Evolutionary conservation across 1,284 basidiomycete species (phyloP).

Genomic region (Farysia itapuensis): DNA sequence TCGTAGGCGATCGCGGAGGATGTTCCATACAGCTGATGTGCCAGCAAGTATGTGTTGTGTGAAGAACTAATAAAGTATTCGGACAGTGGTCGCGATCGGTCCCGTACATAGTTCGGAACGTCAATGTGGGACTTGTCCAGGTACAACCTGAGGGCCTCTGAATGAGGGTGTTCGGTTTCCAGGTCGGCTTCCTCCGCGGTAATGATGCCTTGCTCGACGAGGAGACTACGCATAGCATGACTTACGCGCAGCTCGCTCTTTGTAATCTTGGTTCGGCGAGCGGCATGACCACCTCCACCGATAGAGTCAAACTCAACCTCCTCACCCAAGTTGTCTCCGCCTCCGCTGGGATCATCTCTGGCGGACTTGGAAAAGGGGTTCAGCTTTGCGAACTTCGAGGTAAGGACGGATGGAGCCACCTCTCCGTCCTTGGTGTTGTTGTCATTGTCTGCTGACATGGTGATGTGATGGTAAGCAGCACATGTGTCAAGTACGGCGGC

Average conservation of each 20-base stretch:
- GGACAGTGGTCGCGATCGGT: slow-evolving; percentile 38
- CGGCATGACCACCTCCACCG: slow-evolving; percentile 47
- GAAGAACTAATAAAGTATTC: slow-evolving; percentile 64
- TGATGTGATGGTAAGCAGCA: neutral
- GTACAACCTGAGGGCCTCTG: slow-evolving; percentile 17
- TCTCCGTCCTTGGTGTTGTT: slow-evolving; percentile 28
- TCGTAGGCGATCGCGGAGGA: slow-evolving; percentile 67
- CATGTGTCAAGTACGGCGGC: too few relatives aligned
- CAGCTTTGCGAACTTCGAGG: slow-evolving; percentile 41
- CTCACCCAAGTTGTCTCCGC: slow-evolving; percentile 46
- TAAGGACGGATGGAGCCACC: slow-evolving; percentile 24
- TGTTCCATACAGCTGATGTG: slow-evolving; percentile 67
- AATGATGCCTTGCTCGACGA: slow-evolving; percentile 31
- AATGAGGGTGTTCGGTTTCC: slow-evolving; percentile 4
- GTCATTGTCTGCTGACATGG: too few relatives aligned
- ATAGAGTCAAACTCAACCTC: slow-evolving; percentile 42
- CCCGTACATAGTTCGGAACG: slow-evolving; percentile 36
- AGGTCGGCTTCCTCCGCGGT: slow-evolving; percentile 16
- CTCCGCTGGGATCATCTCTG: slow-evolving; percentile 32
- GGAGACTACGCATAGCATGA: slow-evolving; percentile 38
- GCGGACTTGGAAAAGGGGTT: slow-evolving; percentile 42
- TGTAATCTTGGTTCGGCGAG: slow-evolving; percentile 37
- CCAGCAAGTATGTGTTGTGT: slow-evolving; percentile 66
- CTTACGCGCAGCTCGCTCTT: slow-evolving; percentile 43
- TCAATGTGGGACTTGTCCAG: slow-evolving; percentile 42